Conservation (phyloP, 805 yeast genomes). For the Groenewaldozyma salmanticensis region DNA sequence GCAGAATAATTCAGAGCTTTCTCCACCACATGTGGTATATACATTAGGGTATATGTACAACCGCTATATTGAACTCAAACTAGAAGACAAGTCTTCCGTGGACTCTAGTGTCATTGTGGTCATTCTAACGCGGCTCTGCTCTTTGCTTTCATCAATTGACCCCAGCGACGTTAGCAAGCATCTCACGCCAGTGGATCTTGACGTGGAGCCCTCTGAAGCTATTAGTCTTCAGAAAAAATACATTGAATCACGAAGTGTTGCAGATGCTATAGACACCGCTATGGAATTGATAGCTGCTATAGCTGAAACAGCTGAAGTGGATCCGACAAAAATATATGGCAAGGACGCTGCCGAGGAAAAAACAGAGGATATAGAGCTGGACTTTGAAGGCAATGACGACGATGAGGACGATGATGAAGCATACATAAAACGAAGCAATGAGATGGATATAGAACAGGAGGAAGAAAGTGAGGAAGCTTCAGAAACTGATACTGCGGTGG, state of each 20-base stretch:
- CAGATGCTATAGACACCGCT: slow-evolving; percentile 59
- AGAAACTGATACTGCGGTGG: slow-evolving; percentile 7
- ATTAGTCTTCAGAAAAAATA: slow-evolving; percentile 8
- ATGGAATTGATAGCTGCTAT: slow-evolving; percentile 70
- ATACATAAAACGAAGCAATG: slow-evolving; percentile 2
- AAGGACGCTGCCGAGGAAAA: slow-evolving; percentile 6
- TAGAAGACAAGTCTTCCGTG: slow-evolving; percentile 6
- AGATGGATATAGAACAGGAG: slow-evolving; percentile 3
- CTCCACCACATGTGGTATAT: slow-evolving; percentile 12
- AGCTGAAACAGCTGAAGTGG: slow-evolving; percentile 44
- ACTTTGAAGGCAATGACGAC: slow-evolving; percentile 10
- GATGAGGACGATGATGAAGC: slow-evolving; percentile 17
- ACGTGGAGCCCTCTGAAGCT: background rate
- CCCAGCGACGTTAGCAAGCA: slow-evolving; percentile 6
- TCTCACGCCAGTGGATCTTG: slow-evolving; percentile 2
- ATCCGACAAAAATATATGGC: slow-evolving; percentile 10
- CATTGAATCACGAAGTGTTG: slow-evolving; percentile 26
- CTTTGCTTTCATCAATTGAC: slow-evolving; percentile 10
- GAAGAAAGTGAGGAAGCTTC: slow-evolving; percentile 12
- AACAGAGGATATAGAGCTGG: slow-evolving; percentile 10
- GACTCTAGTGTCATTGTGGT: slow-evolving; percentile 9
- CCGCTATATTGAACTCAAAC: slow-evolving; percentile 9
- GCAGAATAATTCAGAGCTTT: background rate
- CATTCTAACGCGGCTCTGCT: slow-evolving; percentile 11
- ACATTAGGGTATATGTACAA: slow-evolving; percentile 23